Percentiles rank a stretch among this genome's conserved stretches.
phyloP scores from a whole-genome alignment of 139 green algal species.

The Desmodesmus armatus region DNA sequence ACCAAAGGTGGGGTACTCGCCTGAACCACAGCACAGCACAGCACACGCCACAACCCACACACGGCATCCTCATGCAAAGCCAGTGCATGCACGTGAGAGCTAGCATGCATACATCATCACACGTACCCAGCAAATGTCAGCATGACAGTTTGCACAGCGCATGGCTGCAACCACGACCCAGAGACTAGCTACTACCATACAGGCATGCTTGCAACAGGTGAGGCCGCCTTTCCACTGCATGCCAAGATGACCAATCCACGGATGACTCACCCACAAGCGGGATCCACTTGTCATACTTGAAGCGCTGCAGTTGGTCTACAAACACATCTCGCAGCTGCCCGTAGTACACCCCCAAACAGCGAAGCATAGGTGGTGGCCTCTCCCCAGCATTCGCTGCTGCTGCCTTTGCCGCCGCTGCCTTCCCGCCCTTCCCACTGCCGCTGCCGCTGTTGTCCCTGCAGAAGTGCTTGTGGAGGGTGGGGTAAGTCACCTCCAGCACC shows the following conservation, averaged over 20 bases:
- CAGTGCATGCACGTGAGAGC: not conserved
- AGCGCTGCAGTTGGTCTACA: not conserved
- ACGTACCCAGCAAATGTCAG: not conserved
- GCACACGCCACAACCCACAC: not conserved
- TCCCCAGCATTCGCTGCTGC: not conserved
- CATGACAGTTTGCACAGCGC: not conserved
- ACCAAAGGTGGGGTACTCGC: not conserved
- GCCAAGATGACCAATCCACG: too few species aligned
- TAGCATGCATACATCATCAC: not conserved
- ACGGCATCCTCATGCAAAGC: not conserved
- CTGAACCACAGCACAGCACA: not conserved
- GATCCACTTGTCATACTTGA: constrained; percentile 11
- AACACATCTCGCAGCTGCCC: not conserved
- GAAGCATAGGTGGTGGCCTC: not conserved
- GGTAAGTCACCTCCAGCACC: not conserved
- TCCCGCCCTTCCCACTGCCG: not conserved
- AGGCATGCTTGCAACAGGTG: not conserved
- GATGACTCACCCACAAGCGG: not conserved
- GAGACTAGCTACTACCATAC: not conserved
- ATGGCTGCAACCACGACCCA: not conserved
- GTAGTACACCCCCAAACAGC: not conserved
- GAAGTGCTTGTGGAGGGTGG: not conserved
- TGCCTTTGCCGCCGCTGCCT: not conserved
- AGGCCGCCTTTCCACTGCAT: not conserved
- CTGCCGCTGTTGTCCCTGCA: not conserved